Conservation (phyloP, 306 rosid species). For the Ammopiptanthus mongolicus region DNA sequence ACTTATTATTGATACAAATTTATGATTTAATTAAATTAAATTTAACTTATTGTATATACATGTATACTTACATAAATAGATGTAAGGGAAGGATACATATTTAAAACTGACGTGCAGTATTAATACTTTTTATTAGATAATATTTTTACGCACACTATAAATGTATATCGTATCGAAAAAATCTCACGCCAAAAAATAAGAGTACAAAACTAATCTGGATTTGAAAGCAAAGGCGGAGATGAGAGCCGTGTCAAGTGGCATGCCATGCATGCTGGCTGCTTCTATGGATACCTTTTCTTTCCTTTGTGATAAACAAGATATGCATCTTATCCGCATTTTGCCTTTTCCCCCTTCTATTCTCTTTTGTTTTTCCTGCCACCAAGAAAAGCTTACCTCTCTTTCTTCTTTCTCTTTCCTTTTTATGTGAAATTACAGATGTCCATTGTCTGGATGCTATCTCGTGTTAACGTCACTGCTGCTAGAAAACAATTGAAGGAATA, state of each 20-base stretch:
- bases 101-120: too few species aligned
- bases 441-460: not conserved
- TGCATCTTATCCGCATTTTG: slow-evolving; percentile 31
- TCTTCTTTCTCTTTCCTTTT: not conserved
- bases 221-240: slow-evolving; percentile 22
- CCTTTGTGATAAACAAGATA: slow-evolving; percentile 22
- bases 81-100: too few species aligned
- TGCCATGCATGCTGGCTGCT: not conserved
- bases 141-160: too few species aligned
- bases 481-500: not conserved
- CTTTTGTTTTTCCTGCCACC: slow-evolving; percentile 1
- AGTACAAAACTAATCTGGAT: not conserved
- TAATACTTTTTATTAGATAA: too few species aligned
- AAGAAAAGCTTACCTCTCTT: slow-evolving; percentile 9
- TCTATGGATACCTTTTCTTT: not conserved
- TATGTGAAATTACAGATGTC: slow-evolving; percentile 15
- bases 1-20: too few species aligned
- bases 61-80: too few species aligned
- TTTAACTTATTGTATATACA: too few species aligned
- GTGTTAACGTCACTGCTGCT: not conserved
- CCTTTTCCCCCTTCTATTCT: not conserved
- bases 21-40: too few species aligned
- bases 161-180: not conserved
- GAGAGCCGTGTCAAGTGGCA: not conserved
- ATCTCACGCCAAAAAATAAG: not conserved